Base-by-base conservation (phyloP, 148 eudicot species). In the Silene conica region DNA sequence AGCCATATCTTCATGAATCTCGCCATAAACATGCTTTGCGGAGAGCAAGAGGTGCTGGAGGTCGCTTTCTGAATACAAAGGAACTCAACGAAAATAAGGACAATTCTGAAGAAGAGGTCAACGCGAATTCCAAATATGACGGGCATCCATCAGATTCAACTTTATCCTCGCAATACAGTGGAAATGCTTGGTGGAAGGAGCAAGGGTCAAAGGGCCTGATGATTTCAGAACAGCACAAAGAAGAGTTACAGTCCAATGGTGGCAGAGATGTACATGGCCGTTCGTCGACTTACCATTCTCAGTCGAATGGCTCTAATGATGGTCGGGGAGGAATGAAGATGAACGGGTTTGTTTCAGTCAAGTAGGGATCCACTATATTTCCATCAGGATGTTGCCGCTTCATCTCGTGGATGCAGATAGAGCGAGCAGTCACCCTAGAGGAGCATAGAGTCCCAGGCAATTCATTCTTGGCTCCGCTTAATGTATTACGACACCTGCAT, bases 1-100 rank as follows among this genome's bases (percentile, higher is more conserved):
- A 88, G 92, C 96, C 96, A 38, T 91, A 91, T 82, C 89, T 91
- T 63, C 96, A 91, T 73, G 92, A 88, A 75, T 90, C 96, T 74
- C 87, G 96, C 18, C 92, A 90, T 69, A 75, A 75, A 21, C 96
- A 88, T 84, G 96, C 92, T 76, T 78, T 91, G 86, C 83, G 85
- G 64, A 83, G 93, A 77, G 91, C 91, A 58, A 87, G 89, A 80
- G 96, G 96, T 26, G 80, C 85, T 69, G 96, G 93, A 62, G 93
- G 93, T 38, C 87, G 91, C 63, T 91, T 91, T 77, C 91, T 89
- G 14, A 89, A 87, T 73, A 82, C 88, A 11, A 91, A 87, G 69
- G 87, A 87, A 77, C 73, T 23, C 3, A 76, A 75, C 21, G 77
- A 61, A 21, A 75, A 82, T 66, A 55, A 26, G 61, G 70, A 63